Base-by-base conservation (phyloP, 805 yeast species). In the Yamadazyma philogaea region DNA sequence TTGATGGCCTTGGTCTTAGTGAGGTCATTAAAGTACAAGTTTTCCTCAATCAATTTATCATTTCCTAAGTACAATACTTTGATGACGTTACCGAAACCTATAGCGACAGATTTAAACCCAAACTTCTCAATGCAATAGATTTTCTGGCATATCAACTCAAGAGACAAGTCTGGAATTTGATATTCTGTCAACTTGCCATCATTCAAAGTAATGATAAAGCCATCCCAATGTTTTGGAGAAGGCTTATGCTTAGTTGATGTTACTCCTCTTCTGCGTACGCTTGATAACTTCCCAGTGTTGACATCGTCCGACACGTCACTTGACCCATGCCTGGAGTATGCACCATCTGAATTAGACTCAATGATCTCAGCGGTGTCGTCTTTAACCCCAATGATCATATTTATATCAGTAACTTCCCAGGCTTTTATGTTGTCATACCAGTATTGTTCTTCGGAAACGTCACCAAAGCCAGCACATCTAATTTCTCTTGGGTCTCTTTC, bases 401-500 rank as follows among this genome's bases (percentile, higher is more conserved):
- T 87, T 55, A 84, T 73, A 51, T 85, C 95, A 1, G 90, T 84
- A 10, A 79, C 61, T 49, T 84, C 81, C 96, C 96, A 87, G 15
- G 81, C 78, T 53, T 81, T 86, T n/a, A 85, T 80, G 45, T 76
- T 64, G 20, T 74, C 72, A 32, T 80, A 68, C 79, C 87, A 82
- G 59, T 80, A 78, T 44, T 78, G 83, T 39, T 78, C 79, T 54
- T 87, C 95, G 15, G 75, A 70, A 6, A 80, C 87, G 1, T 84
- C 78, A 41, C 81, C 87, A 57, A 88, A 85, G 20, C 96, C 96
- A 31, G 84, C 71, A 64, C 96, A 88, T 67, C 96, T 78, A 30
- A 87, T 86, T 63, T 88, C 96, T 54, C 95, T 76, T 2, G 91
- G 87, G 62, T 88, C 96, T 75, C 96, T 83, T 62, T 88, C 96